Percentiles rank a stretch among this genome's conserved stretches.
Evolutionary conservation across 2,329 filamentous ascomycete species (phyloP).

Genomic region (Dryadomyces quercivorus): DNA sequence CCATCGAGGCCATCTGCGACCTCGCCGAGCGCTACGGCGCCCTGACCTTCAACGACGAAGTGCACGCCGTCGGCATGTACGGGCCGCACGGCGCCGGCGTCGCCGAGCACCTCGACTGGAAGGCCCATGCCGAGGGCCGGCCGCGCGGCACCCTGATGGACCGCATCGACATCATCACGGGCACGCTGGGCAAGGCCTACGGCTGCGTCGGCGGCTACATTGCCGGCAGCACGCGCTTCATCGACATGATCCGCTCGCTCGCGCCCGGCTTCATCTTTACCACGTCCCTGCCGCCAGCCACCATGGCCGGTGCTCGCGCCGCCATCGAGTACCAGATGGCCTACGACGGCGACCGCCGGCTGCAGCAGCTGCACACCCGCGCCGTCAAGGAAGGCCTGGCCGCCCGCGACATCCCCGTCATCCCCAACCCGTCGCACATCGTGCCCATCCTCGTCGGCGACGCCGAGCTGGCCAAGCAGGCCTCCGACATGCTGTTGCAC

Average conservation of each 20-base stretch:
- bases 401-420: conserved; percentile 80
- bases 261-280: conserved; percentile 99
- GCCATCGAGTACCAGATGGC: conserved; percentile 90
- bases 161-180: conserved; percentile 93
- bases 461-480: conserved; percentile 81
- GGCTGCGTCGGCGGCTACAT: conserved; percentile 98
- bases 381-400: conserved; percentile 79
- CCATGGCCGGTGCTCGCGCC: conserved; percentile 85
- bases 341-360: conserved; percentile 72
- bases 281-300: conserved; percentile 86
- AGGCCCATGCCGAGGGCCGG: conserved; percentile 64
- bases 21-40: conserved; percentile 95
- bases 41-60: conserved; percentile 95
- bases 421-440: conserved; percentile 95
- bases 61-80: conserved; percentile 98
- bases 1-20: conserved; percentile 92
- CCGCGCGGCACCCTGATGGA: conserved; percentile 83
- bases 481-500: conserved; percentile 81
- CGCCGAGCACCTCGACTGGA: conserved; percentile 92
- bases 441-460: conserved; percentile 89
- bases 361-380: conserved; percentile 93
- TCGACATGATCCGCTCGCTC: conserved; percentile 87
- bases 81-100: conserved; percentile 91
- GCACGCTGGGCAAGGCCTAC: conserved; percentile 93
- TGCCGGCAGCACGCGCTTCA: conserved; percentile 72